A percentile compares a stretch with the other conserved stretches of the same genome.
Conservation (phyloP, 441 rosid species). For the Erysimum cheiri region DNA sequence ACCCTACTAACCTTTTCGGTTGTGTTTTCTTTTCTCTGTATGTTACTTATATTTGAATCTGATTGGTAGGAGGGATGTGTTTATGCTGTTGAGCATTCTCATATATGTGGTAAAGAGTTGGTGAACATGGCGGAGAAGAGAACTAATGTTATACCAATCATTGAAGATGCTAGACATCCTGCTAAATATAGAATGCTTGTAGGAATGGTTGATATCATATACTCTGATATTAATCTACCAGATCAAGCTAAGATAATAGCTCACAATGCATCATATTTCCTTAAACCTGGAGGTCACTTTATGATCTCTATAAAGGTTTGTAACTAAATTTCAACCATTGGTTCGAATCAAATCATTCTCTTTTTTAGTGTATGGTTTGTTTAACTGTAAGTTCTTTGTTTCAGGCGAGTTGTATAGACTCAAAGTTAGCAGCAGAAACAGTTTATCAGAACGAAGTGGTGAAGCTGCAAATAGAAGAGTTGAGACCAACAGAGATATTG, state of each 20-base stretch:
- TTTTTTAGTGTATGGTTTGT: constrained; percentile 2
- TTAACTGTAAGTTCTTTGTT: not conserved
- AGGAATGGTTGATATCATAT: constrained; percentile 94
- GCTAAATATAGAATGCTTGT: constrained; percentile 90
- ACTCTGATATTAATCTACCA: constrained; percentile 93
- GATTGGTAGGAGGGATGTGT: constrained; percentile 67
- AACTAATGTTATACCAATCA: constrained; percentile 81
- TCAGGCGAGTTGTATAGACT: constrained; percentile 82
- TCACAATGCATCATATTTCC: constrained; percentile 74
- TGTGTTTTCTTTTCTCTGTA: not conserved
- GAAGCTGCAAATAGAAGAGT: constrained; percentile 76
- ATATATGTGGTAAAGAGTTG: constrained; percentile 85
- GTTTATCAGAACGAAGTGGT: constrained; percentile 81
- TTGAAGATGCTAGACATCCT: constrained; percentile 94
- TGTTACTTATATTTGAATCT: constrained; percentile 7
- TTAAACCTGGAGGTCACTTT: constrained; percentile 92
- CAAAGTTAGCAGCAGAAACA: constrained; percentile 73
- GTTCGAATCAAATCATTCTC: not conserved
- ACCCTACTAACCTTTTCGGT: not conserved
- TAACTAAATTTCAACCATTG: constrained; percentile 7
- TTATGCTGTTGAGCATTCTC: constrained; percentile 90
- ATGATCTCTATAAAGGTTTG: constrained; percentile 9
- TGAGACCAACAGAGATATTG: constrained; percentile 66
- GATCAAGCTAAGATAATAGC: constrained; percentile 91
- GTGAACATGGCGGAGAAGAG: constrained; percentile 94